phyloP scores from a whole-genome alignment of 192 early-diverging fungal genomes.

The Coemansia sp. region DNA sequence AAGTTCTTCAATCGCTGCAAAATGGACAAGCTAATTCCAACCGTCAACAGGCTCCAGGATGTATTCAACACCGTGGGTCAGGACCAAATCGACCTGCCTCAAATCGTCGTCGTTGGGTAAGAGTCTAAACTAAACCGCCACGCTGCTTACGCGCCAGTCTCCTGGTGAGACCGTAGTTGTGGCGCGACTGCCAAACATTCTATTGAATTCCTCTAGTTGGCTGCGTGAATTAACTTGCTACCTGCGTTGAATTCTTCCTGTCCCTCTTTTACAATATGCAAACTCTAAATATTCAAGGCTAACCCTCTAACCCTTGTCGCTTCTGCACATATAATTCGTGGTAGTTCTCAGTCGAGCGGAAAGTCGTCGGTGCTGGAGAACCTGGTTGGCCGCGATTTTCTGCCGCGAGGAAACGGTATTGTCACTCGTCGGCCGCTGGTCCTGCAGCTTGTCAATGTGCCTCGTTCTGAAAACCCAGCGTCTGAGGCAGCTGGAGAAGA shows the following conservation, averaged over 20 bases:
- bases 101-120: constrained; percentile 83
- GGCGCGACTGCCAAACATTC: too few species aligned
- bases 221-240: too few species aligned
- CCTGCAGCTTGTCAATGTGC: constrained; percentile 71
- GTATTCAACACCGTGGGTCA: constrained; percentile 75
- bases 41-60: constrained; percentile 81
- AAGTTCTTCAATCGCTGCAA: constrained; percentile 8
- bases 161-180: too few species aligned
- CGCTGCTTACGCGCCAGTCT: too few species aligned
- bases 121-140: background rate
- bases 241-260: background rate
- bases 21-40: constrained; percentile 79
- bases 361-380: constrained; percentile 99
- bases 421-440: constrained; percentile 82
- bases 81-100: constrained; percentile 75
- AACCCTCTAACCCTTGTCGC: background rate
- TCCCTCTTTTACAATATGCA: background rate
- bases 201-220: background rate
- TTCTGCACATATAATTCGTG: background rate
- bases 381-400: constrained; percentile 96
- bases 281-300: background rate
- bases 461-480: constrained; percentile 12
- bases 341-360: constrained; percentile 80
- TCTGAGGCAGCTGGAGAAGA: background rate
- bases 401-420: constrained; percentile 88